Evolutionary conservation across 78 protist species (phyloP).

Genomic region (Creolimax fragrantissima): DNA sequence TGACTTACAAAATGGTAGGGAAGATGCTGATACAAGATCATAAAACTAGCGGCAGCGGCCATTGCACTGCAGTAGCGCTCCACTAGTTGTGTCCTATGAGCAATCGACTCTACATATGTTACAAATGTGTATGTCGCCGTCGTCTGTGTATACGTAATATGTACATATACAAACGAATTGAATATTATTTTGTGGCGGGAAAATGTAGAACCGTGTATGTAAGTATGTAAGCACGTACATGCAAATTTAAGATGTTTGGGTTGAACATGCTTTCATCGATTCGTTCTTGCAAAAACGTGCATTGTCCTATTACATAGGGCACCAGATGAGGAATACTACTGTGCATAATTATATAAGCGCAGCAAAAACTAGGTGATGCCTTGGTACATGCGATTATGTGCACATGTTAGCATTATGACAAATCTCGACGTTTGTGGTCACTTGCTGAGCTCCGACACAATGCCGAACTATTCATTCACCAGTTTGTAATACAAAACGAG

Average conservation of each 20-base stretch:
- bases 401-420: no score
- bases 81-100: neutral
- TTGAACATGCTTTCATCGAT: neutral
- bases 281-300: no score
- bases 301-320: no score
- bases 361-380: no score
- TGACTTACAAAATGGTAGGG: neutral
- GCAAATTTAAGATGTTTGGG: neutral
- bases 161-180: neutral
- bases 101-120: neutral
- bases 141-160: neutral
- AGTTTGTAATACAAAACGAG: no score
- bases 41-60: neutral
- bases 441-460: no score
- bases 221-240: neutral
- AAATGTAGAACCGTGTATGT: neutral
- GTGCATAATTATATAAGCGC: no score
- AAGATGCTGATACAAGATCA: neutral
- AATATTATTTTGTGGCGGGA: neutral
- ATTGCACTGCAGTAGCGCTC: neutral
- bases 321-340: no score
- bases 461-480: no score
- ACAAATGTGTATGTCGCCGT: neutral
- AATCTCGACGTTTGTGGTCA: no score
- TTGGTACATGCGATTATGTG: no score